Percentiles rank a stretch among this genome's conserved stretches.
Conservation (phyloP, 1,139 yeast genomes). For the Blastobotrys petasosporus region DNA sequence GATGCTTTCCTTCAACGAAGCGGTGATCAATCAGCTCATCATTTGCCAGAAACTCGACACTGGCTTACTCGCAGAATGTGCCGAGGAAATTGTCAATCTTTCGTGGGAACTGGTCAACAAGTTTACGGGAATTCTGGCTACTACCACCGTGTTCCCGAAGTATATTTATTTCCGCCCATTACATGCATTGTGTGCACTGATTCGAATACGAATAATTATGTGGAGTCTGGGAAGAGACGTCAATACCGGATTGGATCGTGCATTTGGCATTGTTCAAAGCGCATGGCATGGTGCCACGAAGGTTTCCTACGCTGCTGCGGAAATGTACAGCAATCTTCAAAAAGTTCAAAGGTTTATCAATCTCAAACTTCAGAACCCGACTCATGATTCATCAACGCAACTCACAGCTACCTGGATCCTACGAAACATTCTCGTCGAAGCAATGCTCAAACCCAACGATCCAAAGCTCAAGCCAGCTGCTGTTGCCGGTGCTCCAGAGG, state of each 20-base stretch:
- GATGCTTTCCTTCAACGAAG: constrained; percentile 4
- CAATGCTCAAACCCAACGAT: not conserved
- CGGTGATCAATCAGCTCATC: constrained; percentile 4
- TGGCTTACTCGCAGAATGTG: not conserved
- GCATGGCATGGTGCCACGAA: constrained; percentile 6
- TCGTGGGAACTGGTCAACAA: constrained; percentile 8
- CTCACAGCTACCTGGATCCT: constrained; percentile 2
- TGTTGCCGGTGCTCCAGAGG: not conserved
- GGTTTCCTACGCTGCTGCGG: not conserved
- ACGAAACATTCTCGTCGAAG: not conserved
- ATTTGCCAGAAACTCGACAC: not conserved
- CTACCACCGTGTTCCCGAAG: constrained; percentile 41
- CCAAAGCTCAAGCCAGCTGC: not conserved
- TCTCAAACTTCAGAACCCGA: constrained; percentile 3
- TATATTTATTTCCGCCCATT: constrained; percentile 51
- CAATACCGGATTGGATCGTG: constrained; percentile 8
- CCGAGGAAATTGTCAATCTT: constrained; percentile 2
- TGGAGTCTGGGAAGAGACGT: constrained; percentile 12
- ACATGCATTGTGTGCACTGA: constrained; percentile 42
- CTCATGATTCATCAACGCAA: not conserved
- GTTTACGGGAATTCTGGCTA: constrained; percentile 4
- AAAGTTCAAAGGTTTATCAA: constrained; percentile 2
- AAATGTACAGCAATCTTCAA: not conserved
- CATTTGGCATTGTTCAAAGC: constrained; percentile 3
- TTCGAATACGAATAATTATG: constrained; percentile 19